Conservation (phyloP, 2,329 filamentous ascomycete species). For the Macroventuria anomochaeta region DNA sequence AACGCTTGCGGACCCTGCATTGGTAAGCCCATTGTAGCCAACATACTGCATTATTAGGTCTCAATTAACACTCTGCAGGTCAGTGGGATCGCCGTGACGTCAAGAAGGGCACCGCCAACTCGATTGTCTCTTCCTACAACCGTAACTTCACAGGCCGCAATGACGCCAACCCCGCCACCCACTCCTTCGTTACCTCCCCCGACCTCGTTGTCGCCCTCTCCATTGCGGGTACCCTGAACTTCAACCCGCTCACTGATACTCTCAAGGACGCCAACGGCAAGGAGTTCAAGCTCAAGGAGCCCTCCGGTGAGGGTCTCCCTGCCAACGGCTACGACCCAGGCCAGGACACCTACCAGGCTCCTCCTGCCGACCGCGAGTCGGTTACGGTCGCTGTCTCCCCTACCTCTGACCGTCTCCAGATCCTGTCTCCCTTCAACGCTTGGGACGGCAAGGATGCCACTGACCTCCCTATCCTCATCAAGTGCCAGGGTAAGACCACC, state of each 20-base stretch:
- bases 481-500: slow-evolving; percentile 94
- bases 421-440: slow-evolving; percentile 81
- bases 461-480: slow-evolving; percentile 91
- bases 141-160: slow-evolving; percentile 99
- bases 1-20: slow-evolving; percentile 80
- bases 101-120: slow-evolving; percentile 94
- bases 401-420: slow-evolving; percentile 89
- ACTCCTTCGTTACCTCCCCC: slow-evolving; percentile 90
- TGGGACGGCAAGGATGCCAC: slow-evolving; percentile 93
- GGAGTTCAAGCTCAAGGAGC: slow-evolving; percentile 85
- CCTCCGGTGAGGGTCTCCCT: slow-evolving; percentile 83
- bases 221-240: slow-evolving; percentile 82
- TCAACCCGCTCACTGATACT: slow-evolving; percentile 93
- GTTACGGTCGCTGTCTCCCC: slow-evolving; percentile 86
- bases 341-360: slow-evolving; percentile 93
- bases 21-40: slow-evolving; percentile 15
- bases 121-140: slow-evolving; percentile 99
- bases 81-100: slow-evolving; percentile 96
- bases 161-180: slow-evolving; percentile 92
- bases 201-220: slow-evolving; percentile 88
- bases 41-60: slow-evolving; percentile 4
- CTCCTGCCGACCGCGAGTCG: slow-evolving; percentile 75
- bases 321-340: slow-evolving; percentile 85
- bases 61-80: slow-evolving; percentile 21
- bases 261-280: slow-evolving; percentile 96